These are phyloP conservation scores for Plenodomus tracheiphilus DNA, from an alignment of 2,329 filamentous ascomycete species.

Conservation along the genomic window DNA sequence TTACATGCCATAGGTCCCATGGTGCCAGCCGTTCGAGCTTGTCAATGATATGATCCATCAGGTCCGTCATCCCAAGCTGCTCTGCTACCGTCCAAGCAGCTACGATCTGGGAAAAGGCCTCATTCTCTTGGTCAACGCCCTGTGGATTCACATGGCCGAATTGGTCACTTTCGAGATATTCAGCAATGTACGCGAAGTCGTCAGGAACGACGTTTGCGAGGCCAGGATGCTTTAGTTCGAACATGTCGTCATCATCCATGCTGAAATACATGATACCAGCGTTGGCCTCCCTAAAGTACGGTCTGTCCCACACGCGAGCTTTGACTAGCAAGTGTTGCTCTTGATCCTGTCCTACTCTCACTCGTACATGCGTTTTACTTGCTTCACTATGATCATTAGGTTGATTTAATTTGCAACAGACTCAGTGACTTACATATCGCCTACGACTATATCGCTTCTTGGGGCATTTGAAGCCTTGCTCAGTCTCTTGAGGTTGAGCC, in stretches of 20 bases:
- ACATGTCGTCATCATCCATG: conserved; percentile 16
- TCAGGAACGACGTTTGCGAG: conserved; percentile 17
- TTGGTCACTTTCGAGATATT: conserved; percentile 26
- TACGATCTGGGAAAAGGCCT: conserved; percentile 21
- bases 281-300: conserved; percentile 17
- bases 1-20: conserved; percentile 9
- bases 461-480: conserved; percentile 1
- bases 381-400: conserved; percentile 5
- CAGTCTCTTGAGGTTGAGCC: neutral
- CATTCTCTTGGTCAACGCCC: conserved; percentile 11
- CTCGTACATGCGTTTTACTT: conserved; percentile 24
- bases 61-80: conserved; percentile 25
- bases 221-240: conserved; percentile 18
- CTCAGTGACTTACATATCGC: conserved; percentile 18
- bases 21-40: conserved; percentile 19
- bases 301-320: conserved; percentile 13
- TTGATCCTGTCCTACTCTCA: conserved; percentile 20
- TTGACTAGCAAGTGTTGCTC: conserved; percentile 15
- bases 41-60: conserved; percentile 27
- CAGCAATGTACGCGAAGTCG: conserved; percentile 28
- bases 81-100: conserved; percentile 28
- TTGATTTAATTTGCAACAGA: neutral
- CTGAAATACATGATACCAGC: conserved; percentile 12
- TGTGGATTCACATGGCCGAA: conserved; percentile 22
- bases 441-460: conserved; percentile 19